Evolutionary conservation across 2,329 filamentous ascomycete species (phyloP).

Genomic region (Zymoseptoria pseudotritici): DNA sequence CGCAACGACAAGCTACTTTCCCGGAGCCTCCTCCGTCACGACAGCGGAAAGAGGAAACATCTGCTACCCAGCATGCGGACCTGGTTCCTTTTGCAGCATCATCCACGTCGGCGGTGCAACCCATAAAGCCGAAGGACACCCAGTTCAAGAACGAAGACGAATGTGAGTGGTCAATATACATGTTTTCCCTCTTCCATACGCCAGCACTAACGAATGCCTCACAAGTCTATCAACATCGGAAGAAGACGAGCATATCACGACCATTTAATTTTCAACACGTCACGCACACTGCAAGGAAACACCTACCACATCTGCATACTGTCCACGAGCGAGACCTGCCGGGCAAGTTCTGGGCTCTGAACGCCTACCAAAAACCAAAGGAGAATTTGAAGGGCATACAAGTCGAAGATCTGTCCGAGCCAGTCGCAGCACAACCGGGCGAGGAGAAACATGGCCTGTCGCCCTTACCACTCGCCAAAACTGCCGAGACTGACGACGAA

Average conservation of each 20-base stretch:
- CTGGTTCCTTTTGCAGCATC: slow-evolving; percentile 11
- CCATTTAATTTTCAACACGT: slow-evolving; percentile 60
- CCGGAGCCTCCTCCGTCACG: slow-evolving; percentile 8
- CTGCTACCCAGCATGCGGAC: background rate
- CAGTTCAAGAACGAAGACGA: slow-evolving; percentile 15
- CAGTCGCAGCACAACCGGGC: slow-evolving; percentile 1
- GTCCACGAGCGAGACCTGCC: slow-evolving; percentile 46
- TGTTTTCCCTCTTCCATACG: background rate
- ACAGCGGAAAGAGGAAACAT: background rate
- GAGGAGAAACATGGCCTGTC: slow-evolving; percentile 2
- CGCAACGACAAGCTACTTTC: slow-evolving; percentile 7
- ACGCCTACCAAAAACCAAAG: slow-evolving; percentile 45
- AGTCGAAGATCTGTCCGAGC: slow-evolving; percentile 37
- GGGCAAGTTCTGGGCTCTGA: slow-evolving; percentile 47
- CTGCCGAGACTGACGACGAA: slow-evolving; percentile 12
- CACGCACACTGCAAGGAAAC: slow-evolving; percentile 50
- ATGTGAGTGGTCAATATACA: slow-evolving; percentile 5
- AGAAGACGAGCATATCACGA: slow-evolving; percentile 49
- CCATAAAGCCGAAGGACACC: slow-evolving; percentile 3
- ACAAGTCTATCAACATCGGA: slow-evolving; percentile 24
- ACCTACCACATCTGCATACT: slow-evolving; percentile 47
- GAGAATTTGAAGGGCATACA: slow-evolving; percentile 46
- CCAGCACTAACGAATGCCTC: background rate
- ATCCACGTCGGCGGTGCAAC: background rate
- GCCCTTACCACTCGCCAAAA: slow-evolving; percentile 7